Evolutionary conservation across 2,329 filamentous ascomycete species (phyloP), one percentile per base, ranked within the genome.

Genomic region (Claviceps monticola): DNA sequence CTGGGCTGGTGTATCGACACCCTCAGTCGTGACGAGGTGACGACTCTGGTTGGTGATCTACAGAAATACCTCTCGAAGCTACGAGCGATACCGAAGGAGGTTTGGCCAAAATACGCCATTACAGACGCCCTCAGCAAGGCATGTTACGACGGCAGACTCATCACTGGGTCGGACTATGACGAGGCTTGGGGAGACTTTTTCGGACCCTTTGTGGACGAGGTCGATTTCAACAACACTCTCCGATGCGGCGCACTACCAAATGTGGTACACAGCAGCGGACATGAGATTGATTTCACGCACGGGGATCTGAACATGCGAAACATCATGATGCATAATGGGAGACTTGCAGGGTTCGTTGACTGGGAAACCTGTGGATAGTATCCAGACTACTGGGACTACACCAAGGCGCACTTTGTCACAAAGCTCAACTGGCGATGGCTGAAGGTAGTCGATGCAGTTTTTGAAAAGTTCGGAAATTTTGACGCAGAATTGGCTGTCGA

Each of bases 221-320:
- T 51, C 2, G 54, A 58, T 16, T 59, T 58, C 19, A 56, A 57
- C n/a, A 2, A 51, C 9, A 42, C 1, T 21, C 51, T 54, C 0
- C 39, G 19, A 4, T n/a, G 45, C 1, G 11, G 11, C 0, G 45
- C 44, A 0, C 21, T 57, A 3, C 54, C 53, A 5, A 11, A 19
- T 42, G 39, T 51, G 17, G 39, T 39, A 11, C 54, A 56, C 4
- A 6, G 13, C 11, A 46, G 17, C 14, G 51, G 49, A 2, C 53
- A 59, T 23, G 13, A n/a, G 0, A 53, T 58, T 16, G 64, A 71
- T 0, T 72, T 78, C 52, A 74, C 73, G 1, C 74, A 78, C 21
- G 60, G 62, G 3, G 62, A 67, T 34, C 51, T 67, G 0, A 63
- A 59, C 23, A 58, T 57, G 48, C 34, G 60, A 0, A 67, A 67